Evolutionary conservation across 768 basidiomycete species (phyloP), one percentile per base, ranked within the genome.

Genomic region (Cystofilobasidium capitatum): DNA sequence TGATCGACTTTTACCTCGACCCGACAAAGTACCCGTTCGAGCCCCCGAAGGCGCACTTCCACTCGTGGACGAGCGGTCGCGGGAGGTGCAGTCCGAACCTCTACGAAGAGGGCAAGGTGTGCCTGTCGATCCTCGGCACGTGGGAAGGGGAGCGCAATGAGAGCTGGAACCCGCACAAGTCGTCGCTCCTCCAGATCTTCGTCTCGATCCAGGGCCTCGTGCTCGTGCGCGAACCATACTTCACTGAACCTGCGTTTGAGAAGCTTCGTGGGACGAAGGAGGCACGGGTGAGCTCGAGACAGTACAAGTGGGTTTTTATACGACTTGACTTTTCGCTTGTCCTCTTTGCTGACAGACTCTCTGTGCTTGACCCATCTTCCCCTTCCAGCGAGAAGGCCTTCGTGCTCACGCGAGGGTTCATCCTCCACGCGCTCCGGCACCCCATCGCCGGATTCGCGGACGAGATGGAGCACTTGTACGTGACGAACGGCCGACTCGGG

Each of bases 61-160:
- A 86, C 58, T 91, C 89, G 69, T 93, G 91, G 88, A 96, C 92
- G 7, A 90, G 91, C 76, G 91, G 91, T 3, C 90, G 91, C 74
- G 91, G 91, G 36, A 81, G 91, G 81, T 87, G 86, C 85, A 79
- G 74, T 72, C 62, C 58, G 65, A 59, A 71, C 64, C 77, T 96
- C 47, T 97, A 97, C 70, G 91, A 93, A 74, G 92, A 96, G 71
- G 92, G 92, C 51, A 94, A 94, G 76, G 91, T 94, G 36, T 94
- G 91, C 72, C 77, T 94, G 47, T 93, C 91, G 20, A 89, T 94
- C 58, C 78, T 94, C 9, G 89, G 89, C 20, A 93, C 91, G 0
- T 96, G 92, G 92, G 82, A 85, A 10, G 92, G 92, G 12, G 93
- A 94, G 58, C 84, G 82, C 74, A 87, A 81, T 69, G 91, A 97